A percentile compares a stretch with the other conserved stretches of the same genome.
Conservation (phyloP, 1,284 basidiomycete species). For the Caloboletus firmus region DNA sequence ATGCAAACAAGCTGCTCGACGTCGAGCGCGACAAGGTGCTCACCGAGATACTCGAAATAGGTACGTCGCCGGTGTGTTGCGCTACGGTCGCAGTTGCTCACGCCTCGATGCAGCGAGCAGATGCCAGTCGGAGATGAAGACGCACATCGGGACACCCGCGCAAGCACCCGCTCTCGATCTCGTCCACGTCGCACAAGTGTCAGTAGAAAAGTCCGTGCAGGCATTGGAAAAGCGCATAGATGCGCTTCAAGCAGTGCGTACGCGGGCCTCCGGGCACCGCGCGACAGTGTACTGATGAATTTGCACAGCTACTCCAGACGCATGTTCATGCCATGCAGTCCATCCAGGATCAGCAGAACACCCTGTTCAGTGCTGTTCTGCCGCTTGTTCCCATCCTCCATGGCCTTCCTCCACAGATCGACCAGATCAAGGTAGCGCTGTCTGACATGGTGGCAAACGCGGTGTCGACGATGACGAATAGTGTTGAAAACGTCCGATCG, state of each 20-base stretch:
- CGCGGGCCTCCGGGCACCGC: neutral
- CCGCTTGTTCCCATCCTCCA: slow-evolving; percentile 61
- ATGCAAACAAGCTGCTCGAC: slow-evolving; percentile 46
- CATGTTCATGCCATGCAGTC: slow-evolving; percentile 55
- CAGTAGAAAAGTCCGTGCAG: slow-evolving; percentile 42
- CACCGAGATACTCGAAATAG: slow-evolving; percentile 46
- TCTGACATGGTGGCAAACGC: slow-evolving; percentile 19
- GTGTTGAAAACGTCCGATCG: slow-evolving; percentile 17
- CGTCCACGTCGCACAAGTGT: slow-evolving; percentile 41
- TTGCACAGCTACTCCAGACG: slow-evolving; percentile 41
- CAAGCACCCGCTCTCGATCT: slow-evolving; percentile 47
- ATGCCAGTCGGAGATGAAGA: slow-evolving; percentile 59
- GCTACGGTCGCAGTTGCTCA: neutral
- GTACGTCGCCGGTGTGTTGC: slow-evolving; percentile 28
- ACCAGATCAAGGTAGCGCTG: slow-evolving; percentile 32
- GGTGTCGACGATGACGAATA: slow-evolving; percentile 16
- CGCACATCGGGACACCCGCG: slow-evolving; percentile 53
- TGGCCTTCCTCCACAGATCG: slow-evolving; percentile 55
- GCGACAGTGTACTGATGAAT: slow-evolving; percentile 6
- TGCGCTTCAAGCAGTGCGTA: slow-evolving; percentile 50
- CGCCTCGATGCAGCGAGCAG: slow-evolving; percentile 48
- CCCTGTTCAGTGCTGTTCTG: slow-evolving; percentile 45
- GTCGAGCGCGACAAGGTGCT: slow-evolving; percentile 45
- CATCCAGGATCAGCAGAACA: slow-evolving; percentile 37
- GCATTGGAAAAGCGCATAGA: slow-evolving; percentile 57